Conservation (phyloP, 1,284 basidiomycete species). For the Pseudozyma sp. region DNA sequence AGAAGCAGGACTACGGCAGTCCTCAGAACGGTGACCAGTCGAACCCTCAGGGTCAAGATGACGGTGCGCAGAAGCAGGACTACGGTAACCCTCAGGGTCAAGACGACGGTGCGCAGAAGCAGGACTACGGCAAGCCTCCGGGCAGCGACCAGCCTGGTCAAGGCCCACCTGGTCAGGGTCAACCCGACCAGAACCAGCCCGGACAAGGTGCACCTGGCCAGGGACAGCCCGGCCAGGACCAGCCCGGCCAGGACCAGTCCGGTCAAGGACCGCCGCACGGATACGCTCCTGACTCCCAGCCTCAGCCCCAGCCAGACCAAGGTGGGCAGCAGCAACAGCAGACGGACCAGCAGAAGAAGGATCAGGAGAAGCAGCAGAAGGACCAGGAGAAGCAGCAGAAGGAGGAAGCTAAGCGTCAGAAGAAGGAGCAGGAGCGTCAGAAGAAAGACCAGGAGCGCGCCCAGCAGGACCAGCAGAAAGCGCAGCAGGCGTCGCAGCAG, state of each 20-base stretch:
- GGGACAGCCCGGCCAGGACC: too few relatives aligned
- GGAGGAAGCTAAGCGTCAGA: constrained; percentile 9
- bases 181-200: not conserved
- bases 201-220: not conserved
- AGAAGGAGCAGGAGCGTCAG: constrained; percentile 21
- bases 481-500: constrained; percentile 18
- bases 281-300: not conserved
- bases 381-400: constrained; percentile 13
- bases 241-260: not conserved
- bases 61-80: not conserved
- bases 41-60: not conserved
- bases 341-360: constrained; percentile 18
- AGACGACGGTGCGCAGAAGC: not conserved
- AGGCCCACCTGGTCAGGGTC: not conserved
- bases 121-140: not conserved
- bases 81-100: not conserved
- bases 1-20: constrained; percentile 17
- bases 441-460: constrained; percentile 15
- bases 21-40: not conserved
- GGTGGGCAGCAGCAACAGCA: constrained; percentile 14
- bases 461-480: constrained; percentile 13
- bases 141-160: not conserved
- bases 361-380: constrained; percentile 18
- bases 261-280: not conserved
- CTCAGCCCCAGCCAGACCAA: not conserved